Percentiles rank a stretch among this genome's conserved stretches.
These are phyloP conservation scores for Aegilops sharonensis DNA, from an alignment of 176 grass and related monocot genomes.

Conservation along the genomic window DNA sequence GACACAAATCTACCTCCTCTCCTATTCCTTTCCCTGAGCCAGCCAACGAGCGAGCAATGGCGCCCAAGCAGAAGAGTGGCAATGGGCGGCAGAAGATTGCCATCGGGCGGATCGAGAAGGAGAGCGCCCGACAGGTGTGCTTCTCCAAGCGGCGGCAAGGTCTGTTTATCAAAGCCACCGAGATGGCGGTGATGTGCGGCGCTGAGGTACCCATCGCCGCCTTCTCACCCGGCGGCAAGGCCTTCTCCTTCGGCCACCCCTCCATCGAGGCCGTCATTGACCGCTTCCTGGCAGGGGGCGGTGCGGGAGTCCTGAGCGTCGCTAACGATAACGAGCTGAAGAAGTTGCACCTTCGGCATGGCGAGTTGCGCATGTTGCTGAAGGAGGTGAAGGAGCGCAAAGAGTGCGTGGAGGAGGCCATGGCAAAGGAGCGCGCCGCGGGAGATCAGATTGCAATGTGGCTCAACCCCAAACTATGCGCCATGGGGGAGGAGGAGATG, in stretches of 20 bases:
- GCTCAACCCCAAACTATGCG: not conserved
- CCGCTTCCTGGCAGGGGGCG: not conserved
- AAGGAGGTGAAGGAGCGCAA: conserved; percentile 8
- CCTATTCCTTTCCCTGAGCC: not conserved
- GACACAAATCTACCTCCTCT: not conserved
- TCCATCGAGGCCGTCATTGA: no score
- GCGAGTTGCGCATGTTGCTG: conserved; percentile 12
- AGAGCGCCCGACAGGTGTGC: not conserved
- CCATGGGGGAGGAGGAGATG: not conserved
- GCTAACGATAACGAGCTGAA: not conserved
- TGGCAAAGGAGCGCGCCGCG: not conserved
- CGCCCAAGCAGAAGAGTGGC: not conserved
- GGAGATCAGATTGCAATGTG: not conserved
- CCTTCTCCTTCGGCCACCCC: no score
- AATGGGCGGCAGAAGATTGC: conserved; percentile 35
- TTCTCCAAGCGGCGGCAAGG: no score
- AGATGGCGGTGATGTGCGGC: conserved; percentile 43
- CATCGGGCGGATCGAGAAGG: conserved; percentile 23
- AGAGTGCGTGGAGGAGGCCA: conserved; percentile 17
- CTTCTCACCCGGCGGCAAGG: conserved; percentile 15
- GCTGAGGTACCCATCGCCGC: conserved; percentile 33
- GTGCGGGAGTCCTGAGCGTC: not conserved
- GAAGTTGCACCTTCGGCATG: conserved; percentile 30
- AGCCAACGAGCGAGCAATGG: not conserved
- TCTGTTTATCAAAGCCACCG: conserved; percentile 49